Conservation (phyloP, 768 basidiomycete species). For the Naganishia onofrii region DNA sequence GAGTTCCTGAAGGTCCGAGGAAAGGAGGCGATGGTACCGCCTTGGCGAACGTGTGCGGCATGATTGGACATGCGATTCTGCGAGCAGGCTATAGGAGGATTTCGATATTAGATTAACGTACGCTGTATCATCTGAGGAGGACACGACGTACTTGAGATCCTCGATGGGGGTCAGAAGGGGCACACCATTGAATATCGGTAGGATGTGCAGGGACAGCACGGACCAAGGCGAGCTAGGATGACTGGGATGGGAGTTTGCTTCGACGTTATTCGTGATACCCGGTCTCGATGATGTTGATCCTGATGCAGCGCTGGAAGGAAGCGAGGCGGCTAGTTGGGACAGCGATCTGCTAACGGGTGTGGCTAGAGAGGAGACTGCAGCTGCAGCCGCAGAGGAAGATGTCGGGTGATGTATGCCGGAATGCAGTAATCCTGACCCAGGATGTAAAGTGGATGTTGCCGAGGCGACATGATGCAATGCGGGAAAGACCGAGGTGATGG, state of each 20-base stretch:
- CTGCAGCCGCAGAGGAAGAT: not conserved
- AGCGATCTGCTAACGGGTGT: not conserved
- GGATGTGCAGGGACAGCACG: conserved; percentile 75
- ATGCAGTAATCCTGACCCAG: not conserved
- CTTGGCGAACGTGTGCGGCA: conserved; percentile 65
- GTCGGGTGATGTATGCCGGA: not conserved
- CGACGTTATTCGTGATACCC: conserved; percentile 22
- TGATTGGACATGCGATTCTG: conserved; percentile 71
- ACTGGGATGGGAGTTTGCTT: conserved; percentile 42
- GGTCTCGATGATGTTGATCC: conserved; percentile 1
- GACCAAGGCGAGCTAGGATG: conserved; percentile 65
- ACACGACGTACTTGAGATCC: conserved; percentile 65
- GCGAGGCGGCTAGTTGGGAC: not conserved
- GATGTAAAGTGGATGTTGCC: conserved; percentile 15
- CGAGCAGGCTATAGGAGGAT: conserved; percentile 55
- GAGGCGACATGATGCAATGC: conserved; percentile 38
- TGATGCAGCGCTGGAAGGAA: not conserved
- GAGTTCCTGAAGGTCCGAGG: conserved; percentile 75
- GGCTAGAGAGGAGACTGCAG: not conserved
- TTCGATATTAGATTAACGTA: too few species aligned
- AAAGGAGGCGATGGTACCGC: conserved; percentile 57
- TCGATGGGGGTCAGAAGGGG: conserved; percentile 82
- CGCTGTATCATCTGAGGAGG: not conserved
- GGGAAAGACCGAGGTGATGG: conserved; percentile 43
- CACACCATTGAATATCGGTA: conserved; percentile 89